Base-by-base conservation (phyloP, 331 rosid genomes). In the Malus hybrid region DNA sequence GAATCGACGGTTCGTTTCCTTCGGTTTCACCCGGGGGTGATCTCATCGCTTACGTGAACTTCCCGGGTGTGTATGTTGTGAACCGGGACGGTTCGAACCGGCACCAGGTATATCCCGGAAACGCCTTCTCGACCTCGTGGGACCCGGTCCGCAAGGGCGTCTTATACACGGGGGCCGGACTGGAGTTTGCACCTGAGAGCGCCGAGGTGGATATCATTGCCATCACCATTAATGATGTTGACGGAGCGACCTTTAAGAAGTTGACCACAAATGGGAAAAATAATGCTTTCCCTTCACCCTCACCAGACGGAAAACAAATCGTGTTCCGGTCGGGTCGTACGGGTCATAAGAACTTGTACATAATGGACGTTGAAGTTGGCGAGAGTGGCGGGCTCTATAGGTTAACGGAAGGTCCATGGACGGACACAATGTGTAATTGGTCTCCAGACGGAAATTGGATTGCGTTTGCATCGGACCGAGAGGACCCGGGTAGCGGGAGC, bases 361-460 rank as follows among this genome's bases (percentile, higher is more conserved):
- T 93, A 12, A 91, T 91, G 96, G 97, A 91, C n/a, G 88, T 94
- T 0, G 78, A 77, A 48, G 79, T 64, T 0, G 98, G 97, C 19
- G 98, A 93, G 76, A 77, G 27, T 1, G 29, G 71, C 3, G 86
- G 77, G 56, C 81, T 91, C 3, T 70, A 42, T 0, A 79, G 89
- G 66, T 74, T 93, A 6, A 93, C 98, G 0, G 84, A 83, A 55
- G 97, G 98, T 1, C 73, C 81, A 0, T 93, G 98, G 97, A 80
- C 87, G 0, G 98, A 93, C 75, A 93, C 97, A 0, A 93, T 93
- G 98, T 87, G 93, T 18, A 87, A 65, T 57, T 93, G 98, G 97
- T 91, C 97, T 5, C 97, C 98, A 0, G 81, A 86, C 65, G 97
- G 97, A 2, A 86, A 93, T 2, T 93, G 91, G 95, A 91, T 93